Evolutionary conservation across 495 filamentous ascomycete species (phyloP).

Genomic region (Hypomontagnella monticulosa): DNA sequence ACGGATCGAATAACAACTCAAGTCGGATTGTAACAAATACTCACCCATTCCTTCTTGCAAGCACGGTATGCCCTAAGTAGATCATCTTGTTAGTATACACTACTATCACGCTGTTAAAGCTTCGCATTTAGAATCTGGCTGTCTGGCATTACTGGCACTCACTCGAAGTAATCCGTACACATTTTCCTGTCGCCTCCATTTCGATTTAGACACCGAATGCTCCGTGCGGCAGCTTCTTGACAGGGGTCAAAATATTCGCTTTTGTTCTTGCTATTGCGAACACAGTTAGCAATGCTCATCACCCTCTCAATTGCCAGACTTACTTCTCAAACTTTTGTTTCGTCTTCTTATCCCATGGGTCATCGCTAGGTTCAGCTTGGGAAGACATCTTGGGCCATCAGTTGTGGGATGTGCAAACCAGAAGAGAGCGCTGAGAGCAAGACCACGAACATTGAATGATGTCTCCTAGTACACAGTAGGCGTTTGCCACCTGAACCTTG

Average conservation of each 20-base stretch:
- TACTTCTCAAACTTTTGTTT: slow-evolving; percentile 59
- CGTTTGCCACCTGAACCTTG: too few relatives aligned
- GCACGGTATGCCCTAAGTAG: slow-evolving; percentile 82
- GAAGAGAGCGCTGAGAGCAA: neutral
- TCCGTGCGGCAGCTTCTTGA: slow-evolving; percentile 88
- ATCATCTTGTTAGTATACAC: slow-evolving; percentile 24
- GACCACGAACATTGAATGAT: too few relatives aligned
- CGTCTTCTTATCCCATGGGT: slow-evolving; percentile 55
- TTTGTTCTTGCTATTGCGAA: slow-evolving; percentile 70
- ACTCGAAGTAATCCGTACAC: slow-evolving; percentile 96
- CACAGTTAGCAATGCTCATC: slow-evolving; percentile 3
- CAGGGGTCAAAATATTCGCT: slow-evolving; percentile 95
- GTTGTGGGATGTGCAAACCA: neutral
- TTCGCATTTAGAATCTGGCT: neutral
- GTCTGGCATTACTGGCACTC: slow-evolving; percentile 43
- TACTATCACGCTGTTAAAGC: neutral
- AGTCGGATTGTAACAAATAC: slow-evolving; percentile 40
- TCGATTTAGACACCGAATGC: slow-evolving; percentile 84
- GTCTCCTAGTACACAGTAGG: too few relatives aligned
- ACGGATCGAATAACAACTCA: slow-evolving; percentile 1
- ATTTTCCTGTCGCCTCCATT: slow-evolving; percentile 86
- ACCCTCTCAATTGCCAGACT: neutral
- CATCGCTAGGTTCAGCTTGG: slow-evolving; percentile 20
- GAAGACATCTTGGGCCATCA: slow-evolving; percentile 39
- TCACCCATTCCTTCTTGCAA: slow-evolving; percentile 93